Conservation (phyloP, 768 basidiomycete genomes). For the Hericium coralloides region DNA sequence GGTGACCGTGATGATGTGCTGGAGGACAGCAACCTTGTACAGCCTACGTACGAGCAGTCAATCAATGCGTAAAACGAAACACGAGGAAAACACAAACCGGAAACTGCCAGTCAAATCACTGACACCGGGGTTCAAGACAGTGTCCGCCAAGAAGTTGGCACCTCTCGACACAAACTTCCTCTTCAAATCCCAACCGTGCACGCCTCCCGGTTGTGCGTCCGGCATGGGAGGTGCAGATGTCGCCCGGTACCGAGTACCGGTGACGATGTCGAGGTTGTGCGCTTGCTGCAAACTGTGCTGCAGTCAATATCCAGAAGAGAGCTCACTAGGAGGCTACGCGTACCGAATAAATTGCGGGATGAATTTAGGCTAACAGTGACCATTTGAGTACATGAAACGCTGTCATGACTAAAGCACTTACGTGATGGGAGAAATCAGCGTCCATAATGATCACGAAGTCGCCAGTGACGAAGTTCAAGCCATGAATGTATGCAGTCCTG, state of each 20-base stretch:
- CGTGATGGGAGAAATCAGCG: constrained; percentile 93
- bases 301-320: neutral
- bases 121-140: constrained; percentile 76
- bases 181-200: constrained; percentile 89
- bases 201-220: constrained; percentile 69
- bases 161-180: constrained; percentile 83
- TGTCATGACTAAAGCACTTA: constrained; percentile 28
- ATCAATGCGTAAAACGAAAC: neutral
- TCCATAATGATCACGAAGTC: constrained; percentile 98
- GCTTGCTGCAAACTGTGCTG: constrained; percentile 62
- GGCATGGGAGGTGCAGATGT: constrained; percentile 45
- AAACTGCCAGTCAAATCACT: constrained; percentile 90
- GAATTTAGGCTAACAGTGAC: constrained; percentile 70
- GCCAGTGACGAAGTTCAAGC: constrained; percentile 80
- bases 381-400: neutral
- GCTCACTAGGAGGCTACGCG: constrained; percentile 1
- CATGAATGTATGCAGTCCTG: constrained; percentile 90
- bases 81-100: constrained; percentile 41
- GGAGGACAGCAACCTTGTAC: constrained; percentile 68
- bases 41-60: constrained; percentile 34
- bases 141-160: constrained; percentile 85
- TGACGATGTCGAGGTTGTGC: constrained; percentile 89
- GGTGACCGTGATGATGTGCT: constrained; percentile 76
- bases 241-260: constrained; percentile 80
- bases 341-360: constrained; percentile 88